Conservation (phyloP, 2,329 filamentous ascomycete genomes). For the Ophiostoma tasmaniense region DNA sequence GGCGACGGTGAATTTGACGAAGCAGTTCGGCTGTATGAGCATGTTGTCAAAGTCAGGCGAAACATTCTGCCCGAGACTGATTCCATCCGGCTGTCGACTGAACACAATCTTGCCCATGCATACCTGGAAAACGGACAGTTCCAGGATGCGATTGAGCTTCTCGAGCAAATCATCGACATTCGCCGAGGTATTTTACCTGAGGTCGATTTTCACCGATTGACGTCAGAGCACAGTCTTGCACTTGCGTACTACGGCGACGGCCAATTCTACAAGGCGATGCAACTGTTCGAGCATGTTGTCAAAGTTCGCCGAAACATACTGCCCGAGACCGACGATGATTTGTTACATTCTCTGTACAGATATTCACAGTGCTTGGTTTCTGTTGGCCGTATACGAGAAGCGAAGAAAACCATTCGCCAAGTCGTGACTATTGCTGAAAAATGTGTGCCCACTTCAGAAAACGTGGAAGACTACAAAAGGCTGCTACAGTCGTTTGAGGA, state of each 20-base stretch:
- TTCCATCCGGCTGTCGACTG: too few relatives aligned
- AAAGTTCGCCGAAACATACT: neutral
- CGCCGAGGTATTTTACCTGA: neutral
- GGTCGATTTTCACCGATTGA: neutral
- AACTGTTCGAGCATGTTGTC: neutral
- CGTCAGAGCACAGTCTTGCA: neutral
- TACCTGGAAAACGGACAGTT: too few relatives aligned
- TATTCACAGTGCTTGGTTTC: too few relatives aligned
- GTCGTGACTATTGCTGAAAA: too few relatives aligned
- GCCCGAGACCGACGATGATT: neutral
- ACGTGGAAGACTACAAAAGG: too few relatives aligned
- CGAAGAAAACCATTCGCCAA: too few relatives aligned
- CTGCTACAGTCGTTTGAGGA: too few relatives aligned
- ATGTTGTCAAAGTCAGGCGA: neutral
- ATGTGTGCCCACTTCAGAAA: too few relatives aligned
- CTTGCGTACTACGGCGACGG: neutral
- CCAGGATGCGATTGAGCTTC: neutral
- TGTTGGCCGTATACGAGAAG: too few relatives aligned
- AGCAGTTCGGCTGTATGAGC: neutral
- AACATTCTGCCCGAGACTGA: neutral
- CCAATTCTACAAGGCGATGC: neutral
- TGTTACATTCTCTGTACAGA: too few relatives aligned
- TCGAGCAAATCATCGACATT: neutral
- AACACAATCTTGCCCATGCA: too few relatives aligned
- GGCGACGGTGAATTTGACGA: neutral